A percentile compares a stretch with the other conserved stretches of the same genome.
phyloP scores from a whole-genome alignment of 2,329 filamentous ascomycete species.

The Ophiosphaerella herpotricha region DNA sequence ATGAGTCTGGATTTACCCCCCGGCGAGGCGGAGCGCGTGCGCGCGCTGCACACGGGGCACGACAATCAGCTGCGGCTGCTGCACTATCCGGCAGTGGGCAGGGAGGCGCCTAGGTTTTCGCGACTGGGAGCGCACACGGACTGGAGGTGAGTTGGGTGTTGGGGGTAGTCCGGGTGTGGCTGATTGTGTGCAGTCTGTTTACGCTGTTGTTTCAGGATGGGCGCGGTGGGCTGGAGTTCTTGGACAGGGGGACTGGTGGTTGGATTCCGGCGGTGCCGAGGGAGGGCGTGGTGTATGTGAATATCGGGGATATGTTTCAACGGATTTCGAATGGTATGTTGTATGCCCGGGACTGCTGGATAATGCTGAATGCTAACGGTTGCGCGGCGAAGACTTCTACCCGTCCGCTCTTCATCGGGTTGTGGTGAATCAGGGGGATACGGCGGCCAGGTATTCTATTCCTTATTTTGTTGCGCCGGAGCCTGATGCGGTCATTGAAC shows the following conservation, averaged over 20 bases:
- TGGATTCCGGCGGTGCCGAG: slow-evolving; percentile 49
- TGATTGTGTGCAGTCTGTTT: too few species aligned
- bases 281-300: slow-evolving; percentile 48
- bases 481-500: slow-evolving; percentile 55
- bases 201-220: too few species aligned
- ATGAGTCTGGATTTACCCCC: slow-evolving; percentile 31
- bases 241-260: slow-evolving; percentile 23
- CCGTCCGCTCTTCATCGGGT: slow-evolving; percentile 62
- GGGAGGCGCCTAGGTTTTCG: too few species aligned
- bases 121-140: too few species aligned
- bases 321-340: slow-evolving; percentile 55
- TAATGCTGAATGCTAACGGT: too few species aligned
- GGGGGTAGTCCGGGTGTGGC: too few species aligned
- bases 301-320: slow-evolving; percentile 57
- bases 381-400: slow-evolving; percentile 32
- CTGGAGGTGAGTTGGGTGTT: too few species aligned
- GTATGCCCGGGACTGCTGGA: too few species aligned
- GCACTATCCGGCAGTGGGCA: slow-evolving; percentile 58
- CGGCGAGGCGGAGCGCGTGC: slow-evolving; percentile 47
- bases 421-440: slow-evolving; percentile 50
- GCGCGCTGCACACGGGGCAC: slow-evolving; percentile 57
- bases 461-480: slow-evolving; percentile 63
- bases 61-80: slow-evolving; percentile 65
- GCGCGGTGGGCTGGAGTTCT: too few species aligned
- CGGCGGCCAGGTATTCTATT: slow-evolving; percentile 61